Percentiles rank a stretch among this genome's conserved stretches.
These are phyloP conservation scores for Wilcoxina mikolae DNA, from an alignment of 495 filamentous ascomycete species.

Conservation along the genomic window DNA sequence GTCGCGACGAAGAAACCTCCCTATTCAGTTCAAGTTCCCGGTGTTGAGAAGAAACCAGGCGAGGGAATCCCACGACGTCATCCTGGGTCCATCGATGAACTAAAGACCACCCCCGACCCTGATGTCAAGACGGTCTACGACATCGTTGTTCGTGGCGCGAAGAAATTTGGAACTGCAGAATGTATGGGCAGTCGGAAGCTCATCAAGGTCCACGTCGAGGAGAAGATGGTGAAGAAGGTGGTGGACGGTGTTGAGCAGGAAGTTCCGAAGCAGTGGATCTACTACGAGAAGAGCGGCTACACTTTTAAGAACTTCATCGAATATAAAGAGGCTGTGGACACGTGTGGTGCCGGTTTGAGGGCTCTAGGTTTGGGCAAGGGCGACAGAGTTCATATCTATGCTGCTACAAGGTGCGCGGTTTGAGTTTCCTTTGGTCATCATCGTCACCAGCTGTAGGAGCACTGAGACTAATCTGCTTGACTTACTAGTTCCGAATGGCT, in stretches of 20 bases:
- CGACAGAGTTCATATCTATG: slow-evolving; percentile 75
- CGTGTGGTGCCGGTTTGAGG: slow-evolving; percentile 62
- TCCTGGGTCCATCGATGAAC: slow-evolving; percentile 52
- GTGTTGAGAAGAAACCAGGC: slow-evolving; percentile 54
- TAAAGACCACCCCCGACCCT: slow-evolving; percentile 46
- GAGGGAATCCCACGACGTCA: slow-evolving; percentile 85
- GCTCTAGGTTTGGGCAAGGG: slow-evolving; percentile 61
- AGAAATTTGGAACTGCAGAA: slow-evolving; percentile 77
- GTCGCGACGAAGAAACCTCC: slow-evolving; percentile 38
- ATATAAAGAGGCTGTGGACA: slow-evolving; percentile 60
- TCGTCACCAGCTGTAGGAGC: neutral
- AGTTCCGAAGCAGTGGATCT: slow-evolving; percentile 92
- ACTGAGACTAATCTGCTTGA: slow-evolving; percentile 10
- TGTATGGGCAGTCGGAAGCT: slow-evolving; percentile 66
- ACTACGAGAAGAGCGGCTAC: slow-evolving; percentile 84
- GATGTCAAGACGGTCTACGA: slow-evolving; percentile 77
- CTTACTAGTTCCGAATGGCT: slow-evolving; percentile 55
- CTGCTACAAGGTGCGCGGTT: slow-evolving; percentile 52
- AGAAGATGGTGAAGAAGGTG: slow-evolving; percentile 93
- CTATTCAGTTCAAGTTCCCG: slow-evolving; percentile 68
- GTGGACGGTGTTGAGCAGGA: slow-evolving; percentile 78
- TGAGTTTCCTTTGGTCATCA: neutral
- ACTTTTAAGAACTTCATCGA: slow-evolving; percentile 76
- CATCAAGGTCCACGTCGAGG: slow-evolving; percentile 74
- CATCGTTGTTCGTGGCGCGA: slow-evolving; percentile 60